These are phyloP conservation scores for Paecilomyces niveus DNA, from an alignment of 2,329 filamentous ascomycete species.

Conservation along the genomic window DNA sequence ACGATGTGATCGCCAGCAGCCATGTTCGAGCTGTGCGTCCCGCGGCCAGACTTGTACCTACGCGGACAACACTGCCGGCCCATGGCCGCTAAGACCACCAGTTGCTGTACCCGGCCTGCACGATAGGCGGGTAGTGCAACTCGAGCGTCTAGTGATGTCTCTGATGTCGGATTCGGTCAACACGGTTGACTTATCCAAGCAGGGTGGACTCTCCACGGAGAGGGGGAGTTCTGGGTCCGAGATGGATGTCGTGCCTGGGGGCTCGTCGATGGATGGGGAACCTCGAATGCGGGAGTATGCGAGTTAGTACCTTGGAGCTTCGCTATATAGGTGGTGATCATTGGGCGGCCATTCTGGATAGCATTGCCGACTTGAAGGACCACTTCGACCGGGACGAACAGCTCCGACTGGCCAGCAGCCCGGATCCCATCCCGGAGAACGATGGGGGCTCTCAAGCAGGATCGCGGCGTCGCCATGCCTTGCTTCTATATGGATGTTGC, in stretches of 20 bases:
- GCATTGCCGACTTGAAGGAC: slow-evolving; percentile 18
- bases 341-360: slow-evolving; percentile 20
- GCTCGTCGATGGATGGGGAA: no score
- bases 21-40: slow-evolving; percentile 19
- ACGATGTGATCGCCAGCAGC: slow-evolving; percentile 21
- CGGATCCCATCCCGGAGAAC: no score
- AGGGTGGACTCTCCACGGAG: no score
- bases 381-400: slow-evolving; percentile 16
- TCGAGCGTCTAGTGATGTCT: slow-evolving; percentile 51
- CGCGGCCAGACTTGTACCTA: slow-evolving; percentile 22
- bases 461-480: not conserved
- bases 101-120: slow-evolving; percentile 50
- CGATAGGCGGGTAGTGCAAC: slow-evolving; percentile 50
- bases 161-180: slow-evolving; percentile 39
- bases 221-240: no score
- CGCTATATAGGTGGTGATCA: slow-evolving; percentile 20
- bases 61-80: slow-evolving; percentile 17
- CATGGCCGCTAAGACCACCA: slow-evolving; percentile 14
- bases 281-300: no score
- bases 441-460: no score
- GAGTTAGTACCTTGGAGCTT: no score
- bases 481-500: not conserved
- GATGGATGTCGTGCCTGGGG: no score
- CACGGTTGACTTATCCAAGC: no score
- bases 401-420: slow-evolving; percentile 2